These are phyloP conservation scores for Aquilaria agallochum DNA, from an alignment of 441 rosid genomes.

Conservation along the genomic window DNA sequence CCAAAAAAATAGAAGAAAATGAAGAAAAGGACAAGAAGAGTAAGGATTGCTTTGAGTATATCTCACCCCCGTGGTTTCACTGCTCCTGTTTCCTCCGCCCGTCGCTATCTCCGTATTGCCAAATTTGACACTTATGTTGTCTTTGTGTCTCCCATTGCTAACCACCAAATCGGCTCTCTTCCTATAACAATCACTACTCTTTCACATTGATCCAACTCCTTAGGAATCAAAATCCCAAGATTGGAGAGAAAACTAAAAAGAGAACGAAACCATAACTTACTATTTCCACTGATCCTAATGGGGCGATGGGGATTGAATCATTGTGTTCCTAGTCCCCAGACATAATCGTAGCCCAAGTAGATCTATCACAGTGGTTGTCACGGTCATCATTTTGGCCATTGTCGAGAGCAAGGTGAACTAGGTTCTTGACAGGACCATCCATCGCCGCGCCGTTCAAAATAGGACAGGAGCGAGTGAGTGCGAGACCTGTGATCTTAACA, in stretches of 20 bases:
- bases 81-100: too few relatives aligned
- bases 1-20: too few relatives aligned
- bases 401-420: constrained; percentile 59
- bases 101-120: too few relatives aligned
- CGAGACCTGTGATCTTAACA: background rate
- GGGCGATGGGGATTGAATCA: constrained; percentile 11
- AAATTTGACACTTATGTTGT: background rate
- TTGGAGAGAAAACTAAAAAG: background rate
- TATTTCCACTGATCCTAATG: constrained; percentile 19
- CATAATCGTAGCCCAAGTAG: constrained; percentile 77
- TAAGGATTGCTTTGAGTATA: too few relatives aligned
- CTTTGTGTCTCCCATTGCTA: constrained; percentile 19
- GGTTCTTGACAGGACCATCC: constrained; percentile 79
- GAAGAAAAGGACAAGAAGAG: too few relatives aligned
- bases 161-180: constrained; percentile 15
- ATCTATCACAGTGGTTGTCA: constrained; percentile 60
- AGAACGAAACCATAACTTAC: constrained; percentile 18
- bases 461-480: background rate
- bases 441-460: constrained; percentile 8
- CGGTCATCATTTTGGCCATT: constrained; percentile 21
- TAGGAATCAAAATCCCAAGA: background rate
- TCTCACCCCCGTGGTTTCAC: too few relatives aligned
- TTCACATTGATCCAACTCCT: background rate
- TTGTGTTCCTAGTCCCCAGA: constrained; percentile 36
- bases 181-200: constrained; percentile 9